Evolutionary conservation across 108 stramenopile species (phyloP).

Genomic region (Cyclotella choctawhatcheeana): DNA sequence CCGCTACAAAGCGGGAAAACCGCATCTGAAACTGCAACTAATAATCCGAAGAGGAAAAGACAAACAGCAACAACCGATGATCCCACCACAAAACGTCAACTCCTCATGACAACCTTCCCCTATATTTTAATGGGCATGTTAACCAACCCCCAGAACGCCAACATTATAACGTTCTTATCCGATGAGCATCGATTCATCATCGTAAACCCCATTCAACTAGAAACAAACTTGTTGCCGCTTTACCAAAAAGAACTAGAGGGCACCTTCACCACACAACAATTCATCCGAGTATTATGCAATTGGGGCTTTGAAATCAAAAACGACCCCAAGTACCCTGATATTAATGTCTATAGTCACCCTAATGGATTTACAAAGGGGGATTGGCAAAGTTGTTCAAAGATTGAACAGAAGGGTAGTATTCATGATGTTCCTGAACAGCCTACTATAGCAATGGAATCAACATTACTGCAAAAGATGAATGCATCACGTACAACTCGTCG

Average conservation of each 20-base stretch:
- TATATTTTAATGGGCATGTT: slow-evolving; percentile 39
- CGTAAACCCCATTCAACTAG: slow-evolving; percentile 24
- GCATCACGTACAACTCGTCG: neutral
- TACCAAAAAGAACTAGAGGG: slow-evolving; percentile 10
- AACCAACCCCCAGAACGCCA: slow-evolving; percentile 10
- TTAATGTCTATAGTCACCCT: slow-evolving; percentile 70
- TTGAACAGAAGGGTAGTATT: neutral
- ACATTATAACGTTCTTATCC: slow-evolving; percentile 28
- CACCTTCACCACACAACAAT: slow-evolving; percentile 17
- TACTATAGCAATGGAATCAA: neutral
- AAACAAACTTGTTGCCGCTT: slow-evolving; percentile 18
- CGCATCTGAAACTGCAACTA: neutral
- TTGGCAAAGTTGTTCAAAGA: slow-evolving; percentile 48
- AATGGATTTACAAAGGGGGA: slow-evolving; percentile 63
- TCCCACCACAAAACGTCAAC: slow-evolving; percentile 2
- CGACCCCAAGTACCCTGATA: slow-evolving; percentile 37
- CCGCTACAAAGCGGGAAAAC: neutral
- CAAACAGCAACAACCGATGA: neutral
- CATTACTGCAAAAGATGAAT: slow-evolving; percentile 8
- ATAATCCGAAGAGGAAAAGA: neutral
- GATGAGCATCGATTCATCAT: slow-evolving; percentile 35
- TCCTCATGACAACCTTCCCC: slow-evolving; percentile 15
- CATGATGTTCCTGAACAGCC: neutral
- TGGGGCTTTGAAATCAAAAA: slow-evolving; percentile 34
- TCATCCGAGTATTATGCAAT: slow-evolving; percentile 16